Evolutionary conservation across 257 asterid species (phyloP).

Genomic region (Cordia subcordata): DNA sequence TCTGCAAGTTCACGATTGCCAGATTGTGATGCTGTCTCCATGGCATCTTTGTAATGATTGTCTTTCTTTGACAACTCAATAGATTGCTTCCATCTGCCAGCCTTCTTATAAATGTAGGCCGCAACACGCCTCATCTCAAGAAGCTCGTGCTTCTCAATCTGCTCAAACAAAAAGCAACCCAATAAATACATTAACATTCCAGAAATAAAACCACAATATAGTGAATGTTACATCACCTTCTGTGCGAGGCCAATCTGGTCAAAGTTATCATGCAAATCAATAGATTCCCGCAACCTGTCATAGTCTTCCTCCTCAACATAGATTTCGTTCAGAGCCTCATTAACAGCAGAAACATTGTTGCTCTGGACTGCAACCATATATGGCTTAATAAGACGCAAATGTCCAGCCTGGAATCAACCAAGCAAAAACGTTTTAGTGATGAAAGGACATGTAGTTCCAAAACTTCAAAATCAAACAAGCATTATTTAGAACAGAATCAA

Average conservation of each 20-base stretch:
- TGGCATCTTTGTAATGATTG: constrained; percentile 92
- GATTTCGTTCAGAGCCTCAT: constrained; percentile 93
- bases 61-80: constrained; percentile 97
- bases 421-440: constrained; percentile 19
- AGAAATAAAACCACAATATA: constrained; percentile 4
- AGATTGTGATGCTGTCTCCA: constrained; percentile 99
- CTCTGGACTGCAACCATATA: constrained; percentile 99
- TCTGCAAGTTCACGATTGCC: constrained; percentile 99
- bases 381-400: constrained; percentile 88
- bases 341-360: constrained; percentile 94
- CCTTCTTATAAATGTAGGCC: constrained; percentile 97
- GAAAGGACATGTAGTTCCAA: constrained; percentile 1
- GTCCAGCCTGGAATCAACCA: constrained; percentile 70
- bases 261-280: constrained; percentile 86
- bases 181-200: constrained; percentile 7
- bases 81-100: constrained; percentile 98
- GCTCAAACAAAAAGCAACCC: constrained; percentile 18
- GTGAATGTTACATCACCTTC: constrained; percentile 50
- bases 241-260: constrained; percentile 99
- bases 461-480: not conserved
- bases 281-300: constrained; percentile 94
- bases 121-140: constrained; percentile 99
- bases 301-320: constrained; percentile 99
- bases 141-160: constrained; percentile 99
- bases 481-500: not conserved